These are phyloP conservation scores for Hibiscus tridactylites DNA, from an alignment of 345 rosid genomes.

Conservation along the genomic window DNA sequence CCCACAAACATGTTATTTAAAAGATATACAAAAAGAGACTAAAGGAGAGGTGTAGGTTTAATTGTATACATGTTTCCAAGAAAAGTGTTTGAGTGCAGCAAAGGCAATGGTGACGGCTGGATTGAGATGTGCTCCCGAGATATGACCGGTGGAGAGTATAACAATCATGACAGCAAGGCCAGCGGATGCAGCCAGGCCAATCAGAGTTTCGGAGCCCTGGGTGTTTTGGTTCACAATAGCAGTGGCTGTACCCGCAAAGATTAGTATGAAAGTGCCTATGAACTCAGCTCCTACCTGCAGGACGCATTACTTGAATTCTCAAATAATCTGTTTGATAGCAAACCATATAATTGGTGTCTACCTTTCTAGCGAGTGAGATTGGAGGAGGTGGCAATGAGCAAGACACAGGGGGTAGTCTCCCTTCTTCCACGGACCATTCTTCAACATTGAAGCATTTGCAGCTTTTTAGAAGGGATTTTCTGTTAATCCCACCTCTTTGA, in stretches of 20 bases:
- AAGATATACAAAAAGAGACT: neutral
- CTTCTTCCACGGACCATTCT: constrained; percentile 72
- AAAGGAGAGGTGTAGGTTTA: neutral
- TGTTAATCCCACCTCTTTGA: constrained; percentile 23
- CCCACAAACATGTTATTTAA: neutral
- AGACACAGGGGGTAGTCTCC: constrained; percentile 51
- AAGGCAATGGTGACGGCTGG: constrained; percentile 71
- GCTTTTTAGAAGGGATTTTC: constrained; percentile 48
- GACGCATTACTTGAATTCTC: neutral
- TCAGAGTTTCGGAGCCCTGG: constrained; percentile 59
- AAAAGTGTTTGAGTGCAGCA: constrained; percentile 73
- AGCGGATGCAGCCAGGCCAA: constrained; percentile 57
- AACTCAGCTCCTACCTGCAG: constrained; percentile 82
- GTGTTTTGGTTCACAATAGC: constrained; percentile 80
- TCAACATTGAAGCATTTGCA: constrained; percentile 60
- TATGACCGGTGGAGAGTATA: constrained; percentile 70
- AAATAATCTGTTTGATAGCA: neutral
- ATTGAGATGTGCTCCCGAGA: constrained; percentile 90
- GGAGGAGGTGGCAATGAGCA: constrained; percentile 64
- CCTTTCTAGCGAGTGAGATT: constrained; percentile 70
- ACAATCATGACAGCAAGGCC: constrained; percentile 77
- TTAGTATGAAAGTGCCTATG: constrained; percentile 68
- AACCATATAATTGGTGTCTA: neutral
- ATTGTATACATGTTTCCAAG: constrained; percentile 52
- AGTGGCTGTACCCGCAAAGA: constrained; percentile 70